A percentile compares a stretch with the other conserved stretches of the same genome.
phyloP scores from a whole-genome alignment of 1,139 yeast genomes.

The Sugiyamaella castrensis region DNA sequence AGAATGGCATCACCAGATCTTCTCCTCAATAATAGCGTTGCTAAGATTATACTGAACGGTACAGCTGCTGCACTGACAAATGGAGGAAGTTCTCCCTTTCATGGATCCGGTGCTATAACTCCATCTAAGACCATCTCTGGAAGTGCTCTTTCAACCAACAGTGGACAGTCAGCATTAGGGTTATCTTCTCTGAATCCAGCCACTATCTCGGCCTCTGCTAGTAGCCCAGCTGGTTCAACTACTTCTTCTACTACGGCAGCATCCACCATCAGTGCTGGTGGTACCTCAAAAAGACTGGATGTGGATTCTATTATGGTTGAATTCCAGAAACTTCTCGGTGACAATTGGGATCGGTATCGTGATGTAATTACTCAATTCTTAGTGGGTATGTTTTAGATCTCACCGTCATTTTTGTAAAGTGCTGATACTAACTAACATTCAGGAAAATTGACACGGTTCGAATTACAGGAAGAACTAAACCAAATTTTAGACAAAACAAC shows the following conservation, averaged over 20 bases:
- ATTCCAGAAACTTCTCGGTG: conserved; percentile 68
- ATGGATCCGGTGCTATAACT: conserved; percentile 8
- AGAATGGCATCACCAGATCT: conserved; percentile 10
- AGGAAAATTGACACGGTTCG: conserved; percentile 65
- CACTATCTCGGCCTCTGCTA: no score
- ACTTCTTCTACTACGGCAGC: conserved; percentile 5
- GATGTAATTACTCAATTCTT: conserved; percentile 72
- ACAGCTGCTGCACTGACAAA: not conserved
- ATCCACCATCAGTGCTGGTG: not conserved
- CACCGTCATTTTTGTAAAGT: no score
- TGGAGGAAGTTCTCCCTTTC: not conserved
- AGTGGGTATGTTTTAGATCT: conserved; percentile 21
- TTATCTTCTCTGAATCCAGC: not conserved
- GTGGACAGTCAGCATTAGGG: not conserved
- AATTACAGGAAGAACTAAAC: conserved; percentile 56
- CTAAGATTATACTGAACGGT: conserved; percentile 6
- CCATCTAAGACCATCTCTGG: conserved; percentile 11
- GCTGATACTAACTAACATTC: no score
- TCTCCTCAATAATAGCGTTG: conserved; percentile 2
- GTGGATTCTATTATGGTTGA: conserved; percentile 70
- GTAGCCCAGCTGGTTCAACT: not conserved
- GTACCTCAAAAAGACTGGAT: conserved; percentile 50
- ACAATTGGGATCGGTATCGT: conserved; percentile 83
- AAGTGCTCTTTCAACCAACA: conserved; percentile 6
- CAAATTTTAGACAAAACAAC: conserved; percentile 55